Conservation (phyloP, 164 flowering plant genomes). For the Magnolia changhungtana region DNA sequence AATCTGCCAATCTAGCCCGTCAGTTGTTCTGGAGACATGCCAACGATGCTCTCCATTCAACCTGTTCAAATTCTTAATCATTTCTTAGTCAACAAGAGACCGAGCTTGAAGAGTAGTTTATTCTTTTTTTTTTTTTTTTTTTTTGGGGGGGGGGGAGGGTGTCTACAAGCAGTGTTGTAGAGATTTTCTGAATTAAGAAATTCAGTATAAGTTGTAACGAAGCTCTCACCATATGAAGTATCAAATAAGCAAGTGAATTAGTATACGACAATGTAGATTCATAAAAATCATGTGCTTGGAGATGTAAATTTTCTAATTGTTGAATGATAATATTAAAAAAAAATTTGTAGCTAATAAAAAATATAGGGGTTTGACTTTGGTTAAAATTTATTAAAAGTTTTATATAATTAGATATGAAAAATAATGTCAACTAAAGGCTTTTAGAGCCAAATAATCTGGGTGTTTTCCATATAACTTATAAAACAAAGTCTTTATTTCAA, state of each 20-base stretch:
- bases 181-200: too few relatives aligned
- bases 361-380: neutral
- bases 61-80: too few relatives aligned
- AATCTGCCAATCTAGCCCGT: too few relatives aligned
- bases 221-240: too few relatives aligned
- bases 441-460: neutral
- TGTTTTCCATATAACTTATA: neutral
- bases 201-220: too few relatives aligned
- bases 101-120: too few relatives aligned
- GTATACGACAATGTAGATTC: neutral
- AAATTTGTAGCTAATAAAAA: neutral
- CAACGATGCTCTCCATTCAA: too few relatives aligned
- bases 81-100: too few relatives aligned
- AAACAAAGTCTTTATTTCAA: neutral
- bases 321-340: neutral
- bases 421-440: neutral
- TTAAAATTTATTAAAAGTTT: neutral
- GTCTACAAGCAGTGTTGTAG: too few relatives aligned
- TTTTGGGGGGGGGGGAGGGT: too few relatives aligned
- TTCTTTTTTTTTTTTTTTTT: too few relatives aligned
- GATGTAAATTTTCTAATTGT: neutral
- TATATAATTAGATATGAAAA: neutral
- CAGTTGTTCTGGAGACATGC: too few relatives aligned
- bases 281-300: neutral
- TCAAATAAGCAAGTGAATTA: neutral